Percentiles rank a stretch among this genome's conserved stretches.
phyloP scores from a whole-genome alignment of 345 rosid species.

The Cochlearia excelsa region DNA sequence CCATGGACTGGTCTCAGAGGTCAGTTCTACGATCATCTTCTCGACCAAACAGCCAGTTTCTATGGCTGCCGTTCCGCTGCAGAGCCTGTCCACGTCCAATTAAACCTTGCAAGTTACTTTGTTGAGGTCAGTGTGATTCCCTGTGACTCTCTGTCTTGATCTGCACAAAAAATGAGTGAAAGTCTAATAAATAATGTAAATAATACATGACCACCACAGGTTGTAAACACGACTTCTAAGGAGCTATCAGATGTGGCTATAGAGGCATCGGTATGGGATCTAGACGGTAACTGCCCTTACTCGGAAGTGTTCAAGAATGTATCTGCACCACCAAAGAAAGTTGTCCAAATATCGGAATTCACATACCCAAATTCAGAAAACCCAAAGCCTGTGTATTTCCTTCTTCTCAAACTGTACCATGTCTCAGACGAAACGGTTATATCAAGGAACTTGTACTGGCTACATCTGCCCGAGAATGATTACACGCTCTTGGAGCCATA shows the following conservation, averaged over 20 bases:
- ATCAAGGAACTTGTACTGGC: slow-evolving; percentile 95
- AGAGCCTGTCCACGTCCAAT: slow-evolving; percentile 89
- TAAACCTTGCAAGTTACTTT: slow-evolving; percentile 69
- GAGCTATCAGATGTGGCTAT: slow-evolving; percentile 57
- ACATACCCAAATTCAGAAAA: slow-evolving; percentile 66
- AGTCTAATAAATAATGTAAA: neutral
- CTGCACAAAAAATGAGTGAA: too few relatives aligned
- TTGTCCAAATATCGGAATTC: slow-evolving; percentile 61
- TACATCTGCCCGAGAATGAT: slow-evolving; percentile 76
- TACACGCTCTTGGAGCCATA: slow-evolving; percentile 75
- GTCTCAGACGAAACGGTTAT: slow-evolving; percentile 59
- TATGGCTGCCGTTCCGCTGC: slow-evolving; percentile 93
- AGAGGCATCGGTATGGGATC: slow-evolving; percentile 90
- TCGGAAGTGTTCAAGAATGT: slow-evolving; percentile 56
- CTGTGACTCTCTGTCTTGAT: slow-evolving; percentile 1
- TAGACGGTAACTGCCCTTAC: slow-evolving; percentile 74
- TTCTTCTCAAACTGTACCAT: slow-evolving; percentile 79
- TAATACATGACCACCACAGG: slow-evolving; percentile 39
- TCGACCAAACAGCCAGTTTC: slow-evolving; percentile 92
- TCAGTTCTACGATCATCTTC: slow-evolving; percentile 94
- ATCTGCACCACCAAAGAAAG: slow-evolving; percentile 60
- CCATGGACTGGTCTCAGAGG: slow-evolving; percentile 99
- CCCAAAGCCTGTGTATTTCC: slow-evolving; percentile 78
- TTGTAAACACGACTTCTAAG: slow-evolving; percentile 67
- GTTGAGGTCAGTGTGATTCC: slow-evolving; percentile 58